phyloP scores from a whole-genome alignment of 2,329 filamentous ascomycete species.

The Xylaria multiplex region DNA sequence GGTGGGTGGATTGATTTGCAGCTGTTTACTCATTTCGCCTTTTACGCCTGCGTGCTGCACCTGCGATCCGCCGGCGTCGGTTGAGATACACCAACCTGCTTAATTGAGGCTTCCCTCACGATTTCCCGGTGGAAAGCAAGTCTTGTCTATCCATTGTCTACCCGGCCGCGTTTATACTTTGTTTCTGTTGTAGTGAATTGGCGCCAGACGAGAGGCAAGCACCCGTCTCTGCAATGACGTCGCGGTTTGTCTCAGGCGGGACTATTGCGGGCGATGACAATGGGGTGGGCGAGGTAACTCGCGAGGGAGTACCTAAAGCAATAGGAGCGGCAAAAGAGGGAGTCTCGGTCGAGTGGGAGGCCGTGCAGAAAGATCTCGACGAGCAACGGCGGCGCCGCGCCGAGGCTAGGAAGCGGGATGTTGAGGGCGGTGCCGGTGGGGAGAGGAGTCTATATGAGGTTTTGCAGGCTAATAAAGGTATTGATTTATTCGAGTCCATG shows the following conservation, averaged over 20 bases:
- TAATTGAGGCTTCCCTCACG: too few relatives aligned
- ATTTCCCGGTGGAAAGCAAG: too few relatives aligned
- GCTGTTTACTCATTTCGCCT: too few relatives aligned
- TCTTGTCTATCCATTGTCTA: too few relatives aligned
- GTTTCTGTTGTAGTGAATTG: too few relatives aligned
- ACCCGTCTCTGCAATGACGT: constrained; percentile 54
- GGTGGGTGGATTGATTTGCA: too few relatives aligned
- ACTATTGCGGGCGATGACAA: constrained; percentile 56
- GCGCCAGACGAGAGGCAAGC: too few relatives aligned
- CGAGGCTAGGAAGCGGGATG: constrained; percentile 58
- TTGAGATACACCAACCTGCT: too few relatives aligned
- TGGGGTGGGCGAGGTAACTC: neutral
- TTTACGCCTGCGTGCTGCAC: too few relatives aligned
- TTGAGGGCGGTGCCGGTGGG: constrained; percentile 50
- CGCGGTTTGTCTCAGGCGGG: constrained; percentile 66
- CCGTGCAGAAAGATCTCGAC: constrained; percentile 72
- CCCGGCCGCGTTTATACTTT: too few relatives aligned
- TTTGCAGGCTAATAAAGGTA: constrained; percentile 79
- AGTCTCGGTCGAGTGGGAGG: constrained; percentile 65
- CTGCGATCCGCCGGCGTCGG: too few relatives aligned
- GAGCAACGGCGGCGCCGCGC: constrained; percentile 65
- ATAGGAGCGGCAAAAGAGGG: neutral
- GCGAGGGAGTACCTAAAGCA: neutral
- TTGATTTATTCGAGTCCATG: constrained; percentile 11
- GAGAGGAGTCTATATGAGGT: constrained; percentile 77